Base-by-base conservation (phyloP, 148 eudicot species). In the Tetragonia tetragonoides region DNA sequence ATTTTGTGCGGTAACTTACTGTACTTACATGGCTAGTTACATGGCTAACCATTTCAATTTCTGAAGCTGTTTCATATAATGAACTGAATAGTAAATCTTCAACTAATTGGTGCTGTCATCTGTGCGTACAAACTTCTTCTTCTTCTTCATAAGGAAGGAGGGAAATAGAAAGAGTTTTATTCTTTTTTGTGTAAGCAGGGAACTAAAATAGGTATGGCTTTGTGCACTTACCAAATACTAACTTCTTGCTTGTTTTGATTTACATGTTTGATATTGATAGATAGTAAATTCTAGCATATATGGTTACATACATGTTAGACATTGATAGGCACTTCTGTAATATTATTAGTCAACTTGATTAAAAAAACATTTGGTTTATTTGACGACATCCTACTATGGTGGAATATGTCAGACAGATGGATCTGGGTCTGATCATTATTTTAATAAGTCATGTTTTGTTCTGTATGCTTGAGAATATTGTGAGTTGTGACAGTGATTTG, bases 371-470 rank as follows among this genome's bases (percentile, higher is more conserved):
- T 23, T 20, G 71, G 16, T 51, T 77, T 37, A 37, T 40, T 80
- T 75, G 65, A 75, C 64, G 75, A 80, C 83, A 62, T 80, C 51
- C 79, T 49, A 53, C 65, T 49, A 62, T 75, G 75, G 75, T 80
- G 79, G 83, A 75, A 75, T 70, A 64, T 80, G 75, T 75, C 79
- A 61, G 75, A 23, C 69, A 60, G 39, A 23, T 44, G 68, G 49
- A 75, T 80, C 82, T 56, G 67, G 73, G 34, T 60, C 38, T 79
- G 54, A n/a, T n/a, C n/a, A n/a, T 63, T 14, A 24, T 49, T 47
- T 61, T 77, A 12, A 72, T 38, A 34, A 38, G 18, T 47, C n/a
- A 54, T 42, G 57, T 79, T 56, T 66, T 28, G 64, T 73, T 79
- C 81, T 7, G 21, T 69, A 38, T 60, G 75, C 72, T 51, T 38